Evolutionary conservation across 2,329 filamentous ascomycete genomes (phyloP), one percentile per base, ranked within the genome.

Genomic region (Coleophoma eucalyptorum): DNA sequence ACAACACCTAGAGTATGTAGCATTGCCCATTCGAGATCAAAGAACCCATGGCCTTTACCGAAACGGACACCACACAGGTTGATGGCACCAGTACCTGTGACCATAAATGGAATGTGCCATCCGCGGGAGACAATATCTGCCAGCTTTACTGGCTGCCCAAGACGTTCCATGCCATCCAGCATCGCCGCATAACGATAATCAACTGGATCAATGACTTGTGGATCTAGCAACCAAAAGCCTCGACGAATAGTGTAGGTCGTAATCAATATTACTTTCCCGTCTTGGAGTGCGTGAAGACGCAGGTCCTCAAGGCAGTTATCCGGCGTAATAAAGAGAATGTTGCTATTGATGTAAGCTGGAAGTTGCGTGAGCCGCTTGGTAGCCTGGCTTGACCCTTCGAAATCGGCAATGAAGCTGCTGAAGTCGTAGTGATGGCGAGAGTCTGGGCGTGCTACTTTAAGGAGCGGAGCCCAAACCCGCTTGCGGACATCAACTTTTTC

Each of bases 341-440:
- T 44, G 2, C 65, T 64, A 5, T 52, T 46, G 12, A 54, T 47
- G 50, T 70, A 71, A 47, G 58, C 64, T 4, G 58, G 56, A 10
- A 69, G 51, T 3, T 57, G 41, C 0, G 50, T 43, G 1, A 70
- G 49, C 21, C 60, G 64, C 11, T 55, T 49, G 6, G 60, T 56
- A 0, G 68, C 67, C 1, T 52, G 45, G 2, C 53, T 40, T 0
- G 68, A 70, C 44, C 56, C 58, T 3, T 60, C 56, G 48, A 71
- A 71, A 50, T 71, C 67, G 33, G 68, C 65, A 37, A 65, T 66
- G 53, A 68, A 70, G 40, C 59, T 57, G 11, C 65, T 59, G 53
- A 69, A 70, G 57, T 70, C 68, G 52, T 53, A 63, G 56, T 68
- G 58, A 56, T 65, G 66, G 50, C 69, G 67, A 35, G 69, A 68